Evolutionary conservation across 2,329 filamentous ascomycete genomes (phyloP).

Genomic region (Clarireedia sp.): DNA sequence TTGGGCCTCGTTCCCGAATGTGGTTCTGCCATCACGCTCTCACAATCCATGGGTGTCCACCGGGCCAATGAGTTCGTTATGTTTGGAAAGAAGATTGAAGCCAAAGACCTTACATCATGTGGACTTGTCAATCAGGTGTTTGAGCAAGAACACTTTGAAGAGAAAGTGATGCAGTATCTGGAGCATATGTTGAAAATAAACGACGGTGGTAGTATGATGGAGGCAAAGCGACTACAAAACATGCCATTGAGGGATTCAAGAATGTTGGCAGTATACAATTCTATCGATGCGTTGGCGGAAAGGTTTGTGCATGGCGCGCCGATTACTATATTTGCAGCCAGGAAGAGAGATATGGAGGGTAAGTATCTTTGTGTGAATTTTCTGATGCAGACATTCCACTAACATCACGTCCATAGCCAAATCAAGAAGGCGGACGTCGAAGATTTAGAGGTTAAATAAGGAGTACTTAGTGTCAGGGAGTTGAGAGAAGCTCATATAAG

Average conservation of each 20-base stretch:
- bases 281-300: constrained; percentile 40
- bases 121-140: constrained; percentile 42
- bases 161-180: constrained; percentile 34
- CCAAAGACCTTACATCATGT: constrained; percentile 35
- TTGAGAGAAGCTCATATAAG: too few relatives aligned
- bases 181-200: constrained; percentile 36
- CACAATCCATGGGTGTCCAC: constrained; percentile 41
- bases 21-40: constrained; percentile 38
- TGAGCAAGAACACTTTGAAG: constrained; percentile 34
- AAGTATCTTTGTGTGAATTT: constrained; percentile 1
- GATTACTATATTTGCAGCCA: constrained; percentile 35
- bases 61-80: constrained; percentile 45
- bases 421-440: constrained; percentile 18
- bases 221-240: constrained; percentile 43
- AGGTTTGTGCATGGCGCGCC: constrained; percentile 41
- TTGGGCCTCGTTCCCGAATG: constrained; percentile 42
- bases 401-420: constrained; percentile 14
- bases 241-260: constrained; percentile 35
- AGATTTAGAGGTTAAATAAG: too few relatives aligned
- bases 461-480: too few relatives aligned
- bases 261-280: constrained; percentile 39
- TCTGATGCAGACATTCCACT: neutral
- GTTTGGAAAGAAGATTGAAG: constrained; percentile 39
- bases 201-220: constrained; percentile 45
- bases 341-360: constrained; percentile 30